phyloP scores from a whole-genome alignment of 2,329 filamentous ascomycete species.

The Trichoderma sp. region DNA sequence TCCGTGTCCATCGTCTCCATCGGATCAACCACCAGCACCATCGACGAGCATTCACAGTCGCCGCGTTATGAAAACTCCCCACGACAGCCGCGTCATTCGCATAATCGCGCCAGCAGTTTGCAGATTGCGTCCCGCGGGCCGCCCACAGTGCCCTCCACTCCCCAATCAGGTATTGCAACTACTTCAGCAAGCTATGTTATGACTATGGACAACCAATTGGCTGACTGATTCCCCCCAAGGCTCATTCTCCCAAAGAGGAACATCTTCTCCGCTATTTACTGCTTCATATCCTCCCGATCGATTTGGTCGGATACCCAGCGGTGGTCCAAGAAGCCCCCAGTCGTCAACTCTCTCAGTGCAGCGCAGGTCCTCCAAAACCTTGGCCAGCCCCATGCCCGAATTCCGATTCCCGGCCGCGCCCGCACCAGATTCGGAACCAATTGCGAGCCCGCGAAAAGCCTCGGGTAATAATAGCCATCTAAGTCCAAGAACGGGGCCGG shows the following conservation, averaged over 20 bases:
- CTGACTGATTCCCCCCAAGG: slow-evolving; percentile 13
- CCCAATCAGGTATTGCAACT: slow-evolving; percentile 38
- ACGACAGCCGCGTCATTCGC: slow-evolving; percentile 52
- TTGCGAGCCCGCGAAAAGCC: slow-evolving; percentile 30
- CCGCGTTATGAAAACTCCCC: slow-evolving; percentile 42
- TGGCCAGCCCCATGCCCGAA: slow-evolving; percentile 49
- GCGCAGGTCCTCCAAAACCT: slow-evolving; percentile 41
- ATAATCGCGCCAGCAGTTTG: slow-evolving; percentile 77
- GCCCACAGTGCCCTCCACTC: slow-evolving; percentile 45
- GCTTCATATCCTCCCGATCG: slow-evolving; percentile 54
- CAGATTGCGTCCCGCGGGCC: slow-evolving; percentile 55
- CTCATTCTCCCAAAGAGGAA: slow-evolving; percentile 38
- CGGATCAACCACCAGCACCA: slow-evolving; percentile 50
- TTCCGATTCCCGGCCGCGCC: slow-evolving; percentile 56
- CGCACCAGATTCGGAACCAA: slow-evolving; percentile 39
- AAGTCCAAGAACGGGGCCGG: slow-evolving; percentile 38
- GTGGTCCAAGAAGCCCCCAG: slow-evolving; percentile 44
- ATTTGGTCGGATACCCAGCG: slow-evolving; percentile 41
- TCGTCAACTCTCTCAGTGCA: slow-evolving; percentile 41
- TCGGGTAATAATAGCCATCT: slow-evolving; percentile 41
- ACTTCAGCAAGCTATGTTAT: neutral
- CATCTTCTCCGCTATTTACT: slow-evolving; percentile 53
- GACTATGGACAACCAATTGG: neutral
- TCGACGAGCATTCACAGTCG: slow-evolving; percentile 46
- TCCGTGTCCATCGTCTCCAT: slow-evolving; percentile 83